These are phyloP conservation scores for Boletus subparvulus DNA, from an alignment of 768 basidiomycete genomes.

Conservation along the genomic window DNA sequence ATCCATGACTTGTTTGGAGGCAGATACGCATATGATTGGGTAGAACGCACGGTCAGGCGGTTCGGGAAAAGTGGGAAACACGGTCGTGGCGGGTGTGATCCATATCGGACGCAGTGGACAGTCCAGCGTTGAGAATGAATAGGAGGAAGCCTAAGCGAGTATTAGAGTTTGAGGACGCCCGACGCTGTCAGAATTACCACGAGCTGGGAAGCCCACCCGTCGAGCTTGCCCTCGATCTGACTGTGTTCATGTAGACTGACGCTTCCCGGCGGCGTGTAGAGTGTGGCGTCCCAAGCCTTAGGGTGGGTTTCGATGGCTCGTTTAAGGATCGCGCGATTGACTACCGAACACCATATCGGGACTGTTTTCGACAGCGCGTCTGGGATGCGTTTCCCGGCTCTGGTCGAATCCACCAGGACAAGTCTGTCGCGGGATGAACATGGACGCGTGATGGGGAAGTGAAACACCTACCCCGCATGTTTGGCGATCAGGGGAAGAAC, in stretches of 20 bases:
- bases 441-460: not conserved
- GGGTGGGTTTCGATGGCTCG: constrained; percentile 1
- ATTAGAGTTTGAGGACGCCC: not conserved
- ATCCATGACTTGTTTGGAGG: constrained; percentile 67
- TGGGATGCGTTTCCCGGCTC: constrained; percentile 90
- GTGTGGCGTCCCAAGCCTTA: constrained; percentile 49
- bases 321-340: constrained; percentile 61
- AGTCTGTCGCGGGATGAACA: constrained; percentile 44
- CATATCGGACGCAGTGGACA: constrained; percentile 82
- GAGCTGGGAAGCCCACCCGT: constrained; percentile 68
- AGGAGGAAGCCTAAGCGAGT: constrained; percentile 60
- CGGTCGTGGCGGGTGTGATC: constrained; percentile 72
- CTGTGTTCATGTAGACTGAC: constrained; percentile 76
- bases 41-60: constrained; percentile 38
- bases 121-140: constrained; percentile 57
- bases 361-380: constrained; percentile 93
- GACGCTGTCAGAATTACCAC: constrained; percentile 41
- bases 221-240: constrained; percentile 68
- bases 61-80: constrained; percentile 42
- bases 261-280: constrained; percentile 70
- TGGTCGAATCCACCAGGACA: constrained; percentile 88
- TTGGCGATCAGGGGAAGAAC: constrained; percentile 58
- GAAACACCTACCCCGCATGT: constrained; percentile 51
- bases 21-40: constrained; percentile 84
- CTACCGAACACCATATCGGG: constrained; percentile 91